These are phyloP conservation scores for Solanum pennellii DNA, from an alignment of 257 asterid genomes.

Conservation along the genomic window DNA sequence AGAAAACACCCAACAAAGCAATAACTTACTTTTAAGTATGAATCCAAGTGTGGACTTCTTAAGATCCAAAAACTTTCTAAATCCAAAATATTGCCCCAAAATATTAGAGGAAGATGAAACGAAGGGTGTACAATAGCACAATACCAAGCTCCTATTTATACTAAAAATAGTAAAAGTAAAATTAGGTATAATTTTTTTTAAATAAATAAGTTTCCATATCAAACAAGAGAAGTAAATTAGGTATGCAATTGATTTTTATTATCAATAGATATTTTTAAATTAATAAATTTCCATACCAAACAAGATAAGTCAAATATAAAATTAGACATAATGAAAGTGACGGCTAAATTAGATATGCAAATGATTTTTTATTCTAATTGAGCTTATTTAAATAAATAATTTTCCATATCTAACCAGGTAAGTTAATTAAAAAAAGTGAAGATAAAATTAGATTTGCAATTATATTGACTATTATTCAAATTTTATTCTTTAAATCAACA, in stretches of 20 bases:
- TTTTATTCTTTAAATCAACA: background rate
- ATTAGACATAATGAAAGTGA: background rate
- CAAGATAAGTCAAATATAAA: background rate
- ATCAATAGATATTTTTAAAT: too few species aligned
- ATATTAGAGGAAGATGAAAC: background rate
- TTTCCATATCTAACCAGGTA: background rate
- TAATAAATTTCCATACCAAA: too few species aligned
- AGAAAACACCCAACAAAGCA: background rate
- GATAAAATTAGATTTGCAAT: background rate
- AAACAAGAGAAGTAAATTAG: background rate
- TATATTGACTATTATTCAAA: background rate
- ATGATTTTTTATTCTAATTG: background rate
- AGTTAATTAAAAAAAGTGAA: background rate
- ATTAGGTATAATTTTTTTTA: background rate
- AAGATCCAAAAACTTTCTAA: background rate
- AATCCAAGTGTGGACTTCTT: background rate
- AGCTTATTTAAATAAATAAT: background rate
- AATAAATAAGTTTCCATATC: too few species aligned
- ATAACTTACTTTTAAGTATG: background rate
- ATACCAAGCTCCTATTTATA: background rate
- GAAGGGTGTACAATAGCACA: background rate
- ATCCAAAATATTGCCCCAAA: background rate
- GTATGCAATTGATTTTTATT: background rate
- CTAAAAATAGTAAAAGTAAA: background rate
- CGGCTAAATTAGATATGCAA: background rate